Evolutionary conservation across 805 yeast species (phyloP), one percentile per base, ranked within the genome.

Genomic region (Suhomyces sp.): DNA sequence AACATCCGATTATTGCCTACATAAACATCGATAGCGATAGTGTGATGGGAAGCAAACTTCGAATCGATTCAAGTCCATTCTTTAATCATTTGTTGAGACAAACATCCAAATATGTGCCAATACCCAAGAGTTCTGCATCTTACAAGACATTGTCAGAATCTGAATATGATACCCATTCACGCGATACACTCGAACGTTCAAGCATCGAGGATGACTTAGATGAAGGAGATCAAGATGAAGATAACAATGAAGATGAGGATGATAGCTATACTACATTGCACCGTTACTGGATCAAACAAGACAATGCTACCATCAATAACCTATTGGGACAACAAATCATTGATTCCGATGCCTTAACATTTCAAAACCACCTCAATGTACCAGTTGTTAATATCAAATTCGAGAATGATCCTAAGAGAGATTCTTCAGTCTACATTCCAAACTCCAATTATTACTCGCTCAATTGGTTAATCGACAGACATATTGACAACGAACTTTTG

Each of bases 21-120:
- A 62, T 68, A 25, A 60, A 68, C 38, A 54, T 68, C 23, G 72
- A 68, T 35, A 54, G 55, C 4, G 69, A 63, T 46, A 59, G 60
- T 12, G 56, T 68, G 3, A 57, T 58, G 6, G 74, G 74, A 0
- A 53, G 60, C 28, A 53, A 56, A 25, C 60, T 68, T 27, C 34
- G 44, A 6, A 65, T 66, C 6, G 65, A 58, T 28, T 40, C 64
- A 5, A 61, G 53, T 38, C 68, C 72, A 0, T 38, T 62, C n/a
- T 56, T 67, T 36, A 58, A 61, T 41, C 58, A 60, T 18, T 23
- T 67, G 3, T 35, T 66, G 25, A 39, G 39, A 16, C 44, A 46
- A 11, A 56, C 59, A 0, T 55, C 70, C 8, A 53, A 52, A 27
- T 42, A 42, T 18, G 55, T 66, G 5, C 62, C 70, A 0, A 48